Conservation (phyloP, 108 stramenopile species). For the Cylindrotheca fusiformis region DNA sequence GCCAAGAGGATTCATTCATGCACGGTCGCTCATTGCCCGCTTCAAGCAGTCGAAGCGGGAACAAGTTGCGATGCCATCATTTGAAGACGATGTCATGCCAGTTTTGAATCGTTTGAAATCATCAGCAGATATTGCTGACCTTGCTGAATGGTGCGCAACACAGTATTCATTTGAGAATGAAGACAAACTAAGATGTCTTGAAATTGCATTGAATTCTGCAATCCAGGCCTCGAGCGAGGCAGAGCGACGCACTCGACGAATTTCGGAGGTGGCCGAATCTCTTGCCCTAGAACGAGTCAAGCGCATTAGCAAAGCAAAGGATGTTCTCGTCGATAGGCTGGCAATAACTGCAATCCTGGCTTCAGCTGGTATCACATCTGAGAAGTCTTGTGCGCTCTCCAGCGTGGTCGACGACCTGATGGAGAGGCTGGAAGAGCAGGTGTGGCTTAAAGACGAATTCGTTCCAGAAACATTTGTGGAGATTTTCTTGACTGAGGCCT, state of each 20-base stretch:
- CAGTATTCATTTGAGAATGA: conserved; percentile 41
- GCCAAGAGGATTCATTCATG: conserved; percentile 75
- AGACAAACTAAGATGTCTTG: conserved; percentile 65
- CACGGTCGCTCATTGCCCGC: conserved; percentile 51
- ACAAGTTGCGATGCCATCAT: conserved; percentile 49
- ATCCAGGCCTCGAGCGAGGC: conserved; percentile 69
- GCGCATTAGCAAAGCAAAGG: conserved; percentile 50
- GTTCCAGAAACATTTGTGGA: conserved; percentile 67
- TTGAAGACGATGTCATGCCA: conserved; percentile 55
- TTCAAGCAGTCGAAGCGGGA: conserved; percentile 38
- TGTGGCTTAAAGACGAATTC: conserved; percentile 23
- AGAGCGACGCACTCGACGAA: conserved; percentile 21
- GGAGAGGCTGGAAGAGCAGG: conserved; percentile 25
- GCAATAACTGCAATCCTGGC: conserved; percentile 53
- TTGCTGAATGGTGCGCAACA: conserved; percentile 80
- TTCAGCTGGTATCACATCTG: conserved; percentile 7
- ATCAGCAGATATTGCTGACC: conserved; percentile 53
- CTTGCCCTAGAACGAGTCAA: conserved; percentile 59
- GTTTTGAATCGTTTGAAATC: conserved; percentile 53
- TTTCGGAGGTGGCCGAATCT: conserved; percentile 20
- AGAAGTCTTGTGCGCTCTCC: conserved; percentile 10
- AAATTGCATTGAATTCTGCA: conserved; percentile 59
- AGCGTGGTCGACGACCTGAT: conserved; percentile 23
- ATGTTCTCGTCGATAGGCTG: conserved; percentile 65
- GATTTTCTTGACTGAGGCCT: conserved; percentile 58